Evolutionary conservation across 768 basidiomycete genomes (phyloP).

Genomic region (Flagelloscypha sp.): DNA sequence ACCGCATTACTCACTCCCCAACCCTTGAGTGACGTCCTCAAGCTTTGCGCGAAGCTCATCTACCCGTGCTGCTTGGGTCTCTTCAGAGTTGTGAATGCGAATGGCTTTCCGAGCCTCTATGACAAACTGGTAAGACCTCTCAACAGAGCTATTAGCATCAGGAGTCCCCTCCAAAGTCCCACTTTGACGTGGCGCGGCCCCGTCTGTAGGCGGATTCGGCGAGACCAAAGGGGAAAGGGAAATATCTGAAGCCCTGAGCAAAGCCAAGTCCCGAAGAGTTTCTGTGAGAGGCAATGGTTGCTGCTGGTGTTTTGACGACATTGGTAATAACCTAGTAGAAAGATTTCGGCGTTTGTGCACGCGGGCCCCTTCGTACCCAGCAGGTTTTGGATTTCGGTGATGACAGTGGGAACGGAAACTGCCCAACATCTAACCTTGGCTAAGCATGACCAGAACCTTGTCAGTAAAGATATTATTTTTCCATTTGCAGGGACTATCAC

Average conservation of each 20-base stretch:
- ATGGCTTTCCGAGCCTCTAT: constrained; percentile 50
- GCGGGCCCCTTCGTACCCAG: no score
- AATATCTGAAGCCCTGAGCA: constrained; percentile 53
- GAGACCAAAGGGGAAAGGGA: constrained; percentile 27
- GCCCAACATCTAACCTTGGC: no score
- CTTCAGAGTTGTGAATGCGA: constrained; percentile 44
- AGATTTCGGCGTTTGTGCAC: no score
- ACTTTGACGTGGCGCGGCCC: no score
- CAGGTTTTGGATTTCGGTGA: no score
- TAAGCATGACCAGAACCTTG: no score
- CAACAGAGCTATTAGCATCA: constrained; percentile 30
- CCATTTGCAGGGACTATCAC: no score
- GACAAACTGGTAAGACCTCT: constrained; percentile 53
- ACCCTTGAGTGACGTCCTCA: constrained; percentile 40
- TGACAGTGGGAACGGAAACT: no score
- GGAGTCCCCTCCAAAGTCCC: no score
- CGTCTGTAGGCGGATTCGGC: background rate
- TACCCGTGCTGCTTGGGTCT: constrained; percentile 42
- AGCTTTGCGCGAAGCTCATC: constrained; percentile 48
- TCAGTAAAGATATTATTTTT: no score
- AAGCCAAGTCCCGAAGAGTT: constrained; percentile 64
- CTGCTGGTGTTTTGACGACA: constrained; percentile 24
- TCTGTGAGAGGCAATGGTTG: constrained; percentile 49
- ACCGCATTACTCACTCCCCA: constrained; percentile 12
- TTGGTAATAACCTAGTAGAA: no score